Evolutionary conservation across 78 protist species (phyloP).

Genomic region (Speleostelium caveatum): DNA sequence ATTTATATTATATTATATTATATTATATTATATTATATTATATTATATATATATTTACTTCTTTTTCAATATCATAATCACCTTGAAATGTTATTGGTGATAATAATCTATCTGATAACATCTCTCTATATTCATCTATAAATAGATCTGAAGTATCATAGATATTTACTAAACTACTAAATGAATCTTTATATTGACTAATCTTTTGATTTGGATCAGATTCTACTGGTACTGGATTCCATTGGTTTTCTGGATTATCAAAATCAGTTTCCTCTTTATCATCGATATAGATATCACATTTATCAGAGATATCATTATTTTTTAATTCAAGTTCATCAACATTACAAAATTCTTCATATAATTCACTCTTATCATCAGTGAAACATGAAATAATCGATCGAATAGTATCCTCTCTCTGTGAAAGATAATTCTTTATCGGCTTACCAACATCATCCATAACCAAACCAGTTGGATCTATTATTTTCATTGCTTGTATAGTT

Average conservation of each 20-base stretch:
- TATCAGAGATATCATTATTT: not conserved
- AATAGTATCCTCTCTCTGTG: conserved; percentile 81
- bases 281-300: conserved; percentile 38
- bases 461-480: conserved; percentile 82
- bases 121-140: conserved; percentile 77
- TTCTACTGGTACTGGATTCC: not conserved
- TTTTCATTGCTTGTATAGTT: conserved; percentile 63
- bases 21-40: too few species aligned
- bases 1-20: too few species aligned
- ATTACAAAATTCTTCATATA: conserved; percentile 62
- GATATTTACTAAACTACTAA: conserved; percentile 78
- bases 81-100: not conserved
- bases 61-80: conserved; percentile 45
- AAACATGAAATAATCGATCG: conserved; percentile 65
- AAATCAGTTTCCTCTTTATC: not conserved
- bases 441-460: conserved; percentile 55
- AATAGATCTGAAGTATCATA: conserved; percentile 83
- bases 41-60: not conserved
- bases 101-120: conserved; percentile 87
- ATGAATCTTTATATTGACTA: conserved; percentile 17
- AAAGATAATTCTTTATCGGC: conserved; percentile 74
- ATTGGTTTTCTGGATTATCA: conserved; percentile 2
- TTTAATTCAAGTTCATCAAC: not conserved
- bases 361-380: conserved; percentile 57
- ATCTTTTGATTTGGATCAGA: not conserved